A percentile compares a stretch with the other conserved stretches of the same genome.
These are phyloP conservation scores for Beta macrorhiza DNA, from an alignment of 179 eudicot species.

Conservation along the genomic window DNA sequence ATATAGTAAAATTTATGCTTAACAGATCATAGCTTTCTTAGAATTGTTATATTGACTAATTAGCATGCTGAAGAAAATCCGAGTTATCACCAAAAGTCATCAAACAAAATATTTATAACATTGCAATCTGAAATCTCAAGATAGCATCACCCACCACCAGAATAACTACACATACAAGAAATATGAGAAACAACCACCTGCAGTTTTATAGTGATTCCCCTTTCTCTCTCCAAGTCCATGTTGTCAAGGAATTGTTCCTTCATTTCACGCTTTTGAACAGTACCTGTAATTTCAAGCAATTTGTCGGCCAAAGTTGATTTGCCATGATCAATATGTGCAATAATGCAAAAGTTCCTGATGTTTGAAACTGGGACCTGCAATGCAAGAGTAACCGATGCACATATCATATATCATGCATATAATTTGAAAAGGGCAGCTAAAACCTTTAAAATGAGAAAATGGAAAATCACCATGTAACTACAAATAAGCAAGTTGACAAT, in stretches of 20 bases:
- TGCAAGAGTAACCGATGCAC: conserved; percentile 32
- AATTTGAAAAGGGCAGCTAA: not conserved
- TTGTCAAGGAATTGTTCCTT: conserved; percentile 98
- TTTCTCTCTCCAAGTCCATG: conserved; percentile 98
- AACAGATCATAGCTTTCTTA: not conserved
- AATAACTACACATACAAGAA: conserved; percentile 6
- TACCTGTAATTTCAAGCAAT: conserved; percentile 88
- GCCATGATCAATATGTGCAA: conserved; percentile 99
- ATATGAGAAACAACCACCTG: conserved; percentile 53
- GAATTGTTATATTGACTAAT: not conserved
- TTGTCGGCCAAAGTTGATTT: conserved; percentile 98
- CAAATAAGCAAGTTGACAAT: not conserved
- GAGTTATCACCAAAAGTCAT: not conserved
- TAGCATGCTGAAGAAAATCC: not conserved
- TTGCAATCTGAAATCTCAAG: not conserved
- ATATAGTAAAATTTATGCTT: not conserved
- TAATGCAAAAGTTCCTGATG: conserved; percentile 83
- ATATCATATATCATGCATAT: not conserved
- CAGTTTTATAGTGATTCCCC: conserved; percentile 94
- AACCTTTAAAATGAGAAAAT: not conserved
- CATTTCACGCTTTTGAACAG: conserved; percentile 92
- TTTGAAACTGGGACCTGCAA: conserved; percentile 83
- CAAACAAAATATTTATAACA: not conserved
- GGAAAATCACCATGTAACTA: not conserved
- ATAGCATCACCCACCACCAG: not conserved